Evolutionary conservation across 75 land plant species (phyloP).

Genomic region (Sequoiadendron giganteum): DNA sequence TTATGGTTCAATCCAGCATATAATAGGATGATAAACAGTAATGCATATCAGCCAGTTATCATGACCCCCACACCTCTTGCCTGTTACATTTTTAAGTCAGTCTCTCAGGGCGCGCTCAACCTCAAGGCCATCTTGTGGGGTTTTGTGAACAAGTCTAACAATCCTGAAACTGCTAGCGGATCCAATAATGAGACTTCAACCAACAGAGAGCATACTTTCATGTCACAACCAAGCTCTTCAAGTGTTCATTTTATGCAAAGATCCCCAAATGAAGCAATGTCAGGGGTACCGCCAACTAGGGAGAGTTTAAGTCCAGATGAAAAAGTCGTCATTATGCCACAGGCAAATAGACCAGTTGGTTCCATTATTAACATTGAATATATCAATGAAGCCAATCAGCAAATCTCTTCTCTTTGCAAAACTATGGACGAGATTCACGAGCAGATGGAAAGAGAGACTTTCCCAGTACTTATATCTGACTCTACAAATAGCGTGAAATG

Average conservation of each 20-base stretch:
- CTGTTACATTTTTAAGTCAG: not conserved
- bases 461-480: conserved; percentile 82
- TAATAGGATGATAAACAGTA: not conserved
- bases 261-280: not conserved
- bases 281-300: not conserved
- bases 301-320: not conserved
- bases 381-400: conserved; percentile 19
- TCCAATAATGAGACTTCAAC: not conserved
- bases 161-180: not conserved
- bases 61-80: conserved; percentile 1
- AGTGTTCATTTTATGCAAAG: not conserved
- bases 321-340: conserved; percentile 50
- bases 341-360: conserved; percentile 71
- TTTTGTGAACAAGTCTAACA: conserved; percentile 29
- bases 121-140: conserved; percentile 34
- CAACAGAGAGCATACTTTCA: not conserved
- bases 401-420: conserved; percentile 16
- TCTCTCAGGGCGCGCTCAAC: not conserved
- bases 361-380: conserved; percentile 57
- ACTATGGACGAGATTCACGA: conserved; percentile 59
- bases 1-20: conserved; percentile 16
- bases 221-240: not conserved
- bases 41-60: not conserved
- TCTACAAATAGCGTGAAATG: conserved; percentile 60
- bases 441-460: conserved; percentile 57